Percentiles rank a stretch among this genome's conserved stretches.
phyloP scores from a whole-genome alignment of 768 basidiomycete genomes.

The Mycena amicta region DNA sequence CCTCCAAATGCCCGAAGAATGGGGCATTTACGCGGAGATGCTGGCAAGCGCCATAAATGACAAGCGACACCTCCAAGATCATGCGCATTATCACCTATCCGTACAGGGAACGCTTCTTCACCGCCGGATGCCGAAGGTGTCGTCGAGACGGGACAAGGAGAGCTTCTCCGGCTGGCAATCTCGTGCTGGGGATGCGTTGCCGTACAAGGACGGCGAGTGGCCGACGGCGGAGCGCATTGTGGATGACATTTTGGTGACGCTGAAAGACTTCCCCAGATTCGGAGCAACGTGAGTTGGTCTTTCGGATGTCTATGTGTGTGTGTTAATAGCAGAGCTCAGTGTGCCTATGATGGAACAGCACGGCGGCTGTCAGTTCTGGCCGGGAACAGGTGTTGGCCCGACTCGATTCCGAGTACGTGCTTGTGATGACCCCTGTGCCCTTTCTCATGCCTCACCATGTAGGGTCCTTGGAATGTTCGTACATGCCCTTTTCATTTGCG shows the following conservation, averaged over 20 bases:
- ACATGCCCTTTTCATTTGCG: neutral
- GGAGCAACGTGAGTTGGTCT: constrained; percentile 23
- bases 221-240: constrained; percentile 21
- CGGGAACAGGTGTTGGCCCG: constrained; percentile 18
- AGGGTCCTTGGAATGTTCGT: constrained; percentile 23
- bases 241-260: constrained; percentile 12
- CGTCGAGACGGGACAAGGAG: constrained; percentile 15
- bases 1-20: constrained; percentile 16
- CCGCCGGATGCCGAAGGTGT: constrained; percentile 13
- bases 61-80: constrained; percentile 1
- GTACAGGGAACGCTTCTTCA: constrained; percentile 7
- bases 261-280: constrained; percentile 11
- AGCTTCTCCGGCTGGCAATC: constrained; percentile 15
- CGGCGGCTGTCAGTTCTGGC: constrained; percentile 22
- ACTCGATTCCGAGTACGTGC: constrained; percentile 12
- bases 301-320: neutral
- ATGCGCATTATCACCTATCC: neutral
- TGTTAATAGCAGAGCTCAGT: neutral
- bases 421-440: neutral
- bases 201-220: constrained; percentile 8
- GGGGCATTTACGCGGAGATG: constrained; percentile 9
- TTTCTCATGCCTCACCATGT: neutral
- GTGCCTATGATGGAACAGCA: constrained; percentile 24
- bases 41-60: constrained; percentile 15
- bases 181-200: constrained; percentile 18